Base-by-base conservation (phyloP, 2,329 filamentous ascomycete genomes). In the Cladorrhinum sp. region DNA sequence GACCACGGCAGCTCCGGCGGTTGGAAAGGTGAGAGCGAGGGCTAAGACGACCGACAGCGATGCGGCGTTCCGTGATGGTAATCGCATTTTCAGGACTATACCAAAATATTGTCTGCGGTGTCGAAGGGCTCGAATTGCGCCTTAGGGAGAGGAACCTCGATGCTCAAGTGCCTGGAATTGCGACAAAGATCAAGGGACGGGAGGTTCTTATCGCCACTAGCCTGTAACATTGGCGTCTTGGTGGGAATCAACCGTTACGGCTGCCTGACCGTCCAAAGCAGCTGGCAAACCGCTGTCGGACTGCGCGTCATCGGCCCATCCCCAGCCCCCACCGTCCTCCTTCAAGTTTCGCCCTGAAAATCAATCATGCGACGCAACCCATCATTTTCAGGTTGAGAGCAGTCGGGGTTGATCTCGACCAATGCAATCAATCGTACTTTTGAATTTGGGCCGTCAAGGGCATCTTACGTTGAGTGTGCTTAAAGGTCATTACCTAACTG, bases 81-180 rank as follows among this genome's bases (percentile, higher is more conserved):
- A 48, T 64, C 63, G 67, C 67, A 69, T 69, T 50, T 65, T 69
- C 29, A 38, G 38, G 58, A 59, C 12, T 54, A 25, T 24, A 25
- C 49, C 13, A 48, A 16, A n/a, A 20, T 5, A 6, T 48, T 5
- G 41, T n/a, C 18, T 48, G 13, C 8, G 20, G 24, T 50, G 12
- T 50, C 20, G 49, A 50, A 50, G 22, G 49, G 49, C 49, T 50
- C 23, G 18, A 55, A 38, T 29, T 25, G 32, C 29, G 32, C 52
- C 52, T 55, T 36, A 32, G 23, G 24, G 23, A 55, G 16, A 24
- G 13, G 49, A 27, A 38, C 8, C n/a, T 41, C 22, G 16, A 41
- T 25, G 32, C 25, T 32, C 29, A 7, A 38, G n/a, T 6, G 18
- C 32, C 32, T 13, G 23, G 22, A 13, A 16, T 16, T 36, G 32